Evolutionary conservation across 1,284 basidiomycete genomes (phyloP).

Genomic region (Papiliotrema fonsecae): DNA sequence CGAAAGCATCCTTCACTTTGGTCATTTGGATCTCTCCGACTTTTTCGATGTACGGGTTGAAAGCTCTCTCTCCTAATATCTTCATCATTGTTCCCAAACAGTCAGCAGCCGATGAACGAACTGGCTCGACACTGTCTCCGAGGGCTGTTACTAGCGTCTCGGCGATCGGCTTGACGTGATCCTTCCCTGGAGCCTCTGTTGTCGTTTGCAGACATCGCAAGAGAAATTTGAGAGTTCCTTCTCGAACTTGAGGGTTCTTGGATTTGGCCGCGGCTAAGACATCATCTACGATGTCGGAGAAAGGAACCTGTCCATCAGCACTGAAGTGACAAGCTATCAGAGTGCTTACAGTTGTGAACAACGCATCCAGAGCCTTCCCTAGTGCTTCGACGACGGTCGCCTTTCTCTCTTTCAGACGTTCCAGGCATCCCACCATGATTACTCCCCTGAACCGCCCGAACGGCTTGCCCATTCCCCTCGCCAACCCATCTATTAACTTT

Average conservation of each 20-base stretch:
- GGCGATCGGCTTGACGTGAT: constrained; percentile 78
- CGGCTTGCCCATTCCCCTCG: constrained; percentile 68
- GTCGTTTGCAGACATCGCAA: constrained; percentile 68
- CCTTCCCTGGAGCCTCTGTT: constrained; percentile 59
- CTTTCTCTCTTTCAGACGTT: constrained; percentile 93
- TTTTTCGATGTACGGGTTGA: constrained; percentile 81
- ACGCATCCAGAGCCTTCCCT: constrained; percentile 79
- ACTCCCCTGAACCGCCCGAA: constrained; percentile 74
- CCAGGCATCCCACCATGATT: constrained; percentile 74
- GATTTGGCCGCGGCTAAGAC: constrained; percentile 70
- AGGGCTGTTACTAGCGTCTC: constrained; percentile 72
- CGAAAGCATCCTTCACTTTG: constrained; percentile 92
- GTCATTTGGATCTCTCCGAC: constrained; percentile 83
- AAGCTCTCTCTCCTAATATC: constrained; percentile 89
- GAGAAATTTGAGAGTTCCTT: constrained; percentile 85
- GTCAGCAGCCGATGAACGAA: constrained; percentile 81
- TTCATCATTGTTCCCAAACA: constrained; percentile 92
- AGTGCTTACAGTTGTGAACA: constrained; percentile 70
- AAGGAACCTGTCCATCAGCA: constrained; percentile 57
- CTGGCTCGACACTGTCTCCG: constrained; percentile 85
- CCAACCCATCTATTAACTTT: constrained; percentile 77
- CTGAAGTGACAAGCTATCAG: constrained; percentile 4
- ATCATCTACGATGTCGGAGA: constrained; percentile 81
- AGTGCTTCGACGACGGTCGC: constrained; percentile 83
- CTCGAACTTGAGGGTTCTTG: constrained; percentile 97